Evolutionary conservation across 768 basidiomycete genomes (phyloP).

Genomic region (Mycena rosella): DNA sequence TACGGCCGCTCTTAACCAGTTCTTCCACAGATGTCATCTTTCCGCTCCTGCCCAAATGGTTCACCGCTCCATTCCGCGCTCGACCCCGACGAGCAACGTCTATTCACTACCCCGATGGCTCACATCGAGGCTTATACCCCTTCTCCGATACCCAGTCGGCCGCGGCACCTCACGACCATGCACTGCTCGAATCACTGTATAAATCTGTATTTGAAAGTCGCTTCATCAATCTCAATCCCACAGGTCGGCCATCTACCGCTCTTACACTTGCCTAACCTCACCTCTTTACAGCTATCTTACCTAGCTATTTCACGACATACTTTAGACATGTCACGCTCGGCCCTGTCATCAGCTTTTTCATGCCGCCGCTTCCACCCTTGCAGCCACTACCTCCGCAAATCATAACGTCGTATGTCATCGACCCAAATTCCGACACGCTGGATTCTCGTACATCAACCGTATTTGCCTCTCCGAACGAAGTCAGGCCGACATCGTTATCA

Average conservation of each 20-base stretch:
- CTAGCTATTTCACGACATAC: slow-evolving; percentile 77
- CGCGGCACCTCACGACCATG: slow-evolving; percentile 71
- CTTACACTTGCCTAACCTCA: not conserved
- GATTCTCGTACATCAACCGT: slow-evolving; percentile 52
- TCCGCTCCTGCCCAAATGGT: slow-evolving; percentile 83
- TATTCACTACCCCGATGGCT: slow-evolving; percentile 64
- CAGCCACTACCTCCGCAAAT: slow-evolving; percentile 66
- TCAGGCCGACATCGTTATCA: slow-evolving; percentile 62
- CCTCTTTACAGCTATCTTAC: slow-evolving; percentile 65
- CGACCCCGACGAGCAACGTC: slow-evolving; percentile 62
- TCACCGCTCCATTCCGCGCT: slow-evolving; percentile 75
- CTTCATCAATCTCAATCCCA: slow-evolving; percentile 79
- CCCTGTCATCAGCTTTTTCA: slow-evolving; percentile 72
- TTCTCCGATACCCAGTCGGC: slow-evolving; percentile 49
- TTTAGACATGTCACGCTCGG: slow-evolving; percentile 75
- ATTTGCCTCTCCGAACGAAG: slow-evolving; percentile 51
- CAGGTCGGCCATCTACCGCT: slow-evolving; percentile 57
- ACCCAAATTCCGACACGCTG: slow-evolving; percentile 49
- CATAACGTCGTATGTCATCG: slow-evolving; percentile 53
- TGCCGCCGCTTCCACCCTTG: slow-evolving; percentile 78
- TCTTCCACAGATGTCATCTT: slow-evolving; percentile 73
- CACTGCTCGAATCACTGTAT: slow-evolving; percentile 75
- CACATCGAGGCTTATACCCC: slow-evolving; percentile 52
- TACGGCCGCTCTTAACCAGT: not conserved
- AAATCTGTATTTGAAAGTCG: slow-evolving; percentile 76